Evolutionary conservation across 2,329 filamentous ascomycete genomes (phyloP).

Genomic region (Aureobasidium namibiae): DNA sequence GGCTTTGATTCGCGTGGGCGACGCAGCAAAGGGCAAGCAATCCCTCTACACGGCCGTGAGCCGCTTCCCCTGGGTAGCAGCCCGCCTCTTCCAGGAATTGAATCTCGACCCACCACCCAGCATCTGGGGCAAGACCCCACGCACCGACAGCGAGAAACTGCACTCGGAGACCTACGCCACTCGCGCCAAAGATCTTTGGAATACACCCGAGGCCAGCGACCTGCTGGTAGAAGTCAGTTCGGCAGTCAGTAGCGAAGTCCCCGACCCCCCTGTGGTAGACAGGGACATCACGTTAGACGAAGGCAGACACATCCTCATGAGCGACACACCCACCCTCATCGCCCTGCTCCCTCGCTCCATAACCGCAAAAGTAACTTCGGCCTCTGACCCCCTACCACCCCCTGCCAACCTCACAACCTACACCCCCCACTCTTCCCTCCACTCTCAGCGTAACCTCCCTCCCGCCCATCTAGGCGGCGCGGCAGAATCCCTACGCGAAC

Average conservation of each 20-base stretch:
- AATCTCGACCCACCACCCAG: slow-evolving; percentile 67
- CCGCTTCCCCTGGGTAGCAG: slow-evolving; percentile 76
- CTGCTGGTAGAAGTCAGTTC: slow-evolving; percentile 64
- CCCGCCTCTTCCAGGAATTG: slow-evolving; percentile 69
- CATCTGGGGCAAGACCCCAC: slow-evolving; percentile 72
- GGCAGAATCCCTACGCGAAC: slow-evolving; percentile 20
- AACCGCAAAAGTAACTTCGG: slow-evolving; percentile 57
- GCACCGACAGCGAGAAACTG: slow-evolving; percentile 57
- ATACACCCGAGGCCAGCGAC: slow-evolving; percentile 60
- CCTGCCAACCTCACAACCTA: slow-evolving; percentile 32
- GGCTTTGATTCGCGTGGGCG: slow-evolving; percentile 63
- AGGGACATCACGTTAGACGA: slow-evolving; percentile 44
- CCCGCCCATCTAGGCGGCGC: slow-evolving; percentile 12
- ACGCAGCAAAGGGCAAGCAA: slow-evolving; percentile 56
- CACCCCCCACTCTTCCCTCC: neutral
- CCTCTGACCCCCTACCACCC: slow-evolving; percentile 78
- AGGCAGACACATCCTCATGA: slow-evolving; percentile 70
- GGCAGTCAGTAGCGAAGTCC: slow-evolving; percentile 36
- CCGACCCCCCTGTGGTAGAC: slow-evolving; percentile 33
- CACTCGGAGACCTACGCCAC: slow-evolving; percentile 68
- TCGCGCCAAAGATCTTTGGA: slow-evolving; percentile 77
- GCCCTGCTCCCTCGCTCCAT: slow-evolving; percentile 58
- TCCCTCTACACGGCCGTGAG: slow-evolving; percentile 61
- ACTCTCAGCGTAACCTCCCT: slow-evolving; percentile 19
- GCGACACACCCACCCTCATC: slow-evolving; percentile 65